A percentile compares a stretch with the other conserved stretches of the same genome.
Evolutionary conservation across 805 yeast genomes (phyloP).

Genomic region (Schwanniomyces pseudopolymorphus): DNA sequence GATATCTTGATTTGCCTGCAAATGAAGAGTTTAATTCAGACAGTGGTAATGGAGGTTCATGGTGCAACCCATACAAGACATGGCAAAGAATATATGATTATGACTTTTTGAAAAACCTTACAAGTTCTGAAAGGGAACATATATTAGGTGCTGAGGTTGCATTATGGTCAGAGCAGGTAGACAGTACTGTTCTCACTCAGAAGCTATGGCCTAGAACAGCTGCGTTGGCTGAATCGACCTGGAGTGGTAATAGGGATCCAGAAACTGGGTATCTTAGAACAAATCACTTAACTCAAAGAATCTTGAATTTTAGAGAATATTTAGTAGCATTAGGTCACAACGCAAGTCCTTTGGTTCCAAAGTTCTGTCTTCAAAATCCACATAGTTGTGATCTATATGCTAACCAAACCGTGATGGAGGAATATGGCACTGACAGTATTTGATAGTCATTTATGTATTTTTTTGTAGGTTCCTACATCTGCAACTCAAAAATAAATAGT

Average conservation of each 20-base stretch:
- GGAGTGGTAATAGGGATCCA: slow-evolving; percentile 40
- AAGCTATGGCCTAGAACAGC: slow-evolving; percentile 43
- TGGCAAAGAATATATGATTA: slow-evolving; percentile 42
- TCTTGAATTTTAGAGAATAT: slow-evolving; percentile 39
- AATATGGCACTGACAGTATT: slow-evolving; percentile 1
- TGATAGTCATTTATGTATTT: neutral
- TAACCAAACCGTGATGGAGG: slow-evolving; percentile 9
- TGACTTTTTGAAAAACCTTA: slow-evolving; percentile 31
- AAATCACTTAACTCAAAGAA: slow-evolving; percentile 29
- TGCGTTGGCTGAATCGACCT: slow-evolving; percentile 39
- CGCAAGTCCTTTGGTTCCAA: slow-evolving; percentile 37
- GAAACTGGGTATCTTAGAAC: slow-evolving; percentile 26
- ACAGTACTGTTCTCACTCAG: slow-evolving; percentile 24
- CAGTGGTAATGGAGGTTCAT: slow-evolving; percentile 32
- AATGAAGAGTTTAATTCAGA: slow-evolving; percentile 23
- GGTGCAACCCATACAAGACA: slow-evolving; percentile 45
- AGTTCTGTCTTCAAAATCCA: slow-evolving; percentile 34
- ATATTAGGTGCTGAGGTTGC: slow-evolving; percentile 41
- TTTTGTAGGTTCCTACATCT: neutral
- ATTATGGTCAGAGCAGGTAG: slow-evolving; percentile 41
- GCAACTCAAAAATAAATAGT: neutral
- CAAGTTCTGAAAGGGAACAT: slow-evolving; percentile 24
- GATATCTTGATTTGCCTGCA: slow-evolving; percentile 24
- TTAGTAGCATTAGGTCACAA: slow-evolving; percentile 32
- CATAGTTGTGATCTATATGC: slow-evolving; percentile 34